Evolutionary conservation across 371 early-diverging fungal genomes (phyloP), one percentile per base, ranked within the genome.

Genomic region (Mortierella sp.): DNA sequence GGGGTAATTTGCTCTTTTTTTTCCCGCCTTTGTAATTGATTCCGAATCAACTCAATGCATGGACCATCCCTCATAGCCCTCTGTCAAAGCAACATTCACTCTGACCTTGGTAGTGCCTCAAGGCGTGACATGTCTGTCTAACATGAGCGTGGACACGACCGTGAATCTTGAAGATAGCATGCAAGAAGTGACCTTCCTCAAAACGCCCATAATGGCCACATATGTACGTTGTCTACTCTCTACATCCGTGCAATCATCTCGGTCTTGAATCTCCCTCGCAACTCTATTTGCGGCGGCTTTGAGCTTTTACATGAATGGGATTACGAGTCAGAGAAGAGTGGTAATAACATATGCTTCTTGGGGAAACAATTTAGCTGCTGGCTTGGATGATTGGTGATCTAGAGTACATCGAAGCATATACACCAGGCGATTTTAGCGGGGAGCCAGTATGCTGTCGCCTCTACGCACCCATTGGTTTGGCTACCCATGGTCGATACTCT

Each of bases 381-480:
- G 99, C 99, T 3, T 96, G 96, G 83, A 93, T 94, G 44, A 95
- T 97, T 6, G 99, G 98, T 6, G 95, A 97, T 51, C 92, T 99
- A 55, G 98, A 97, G 27, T 97, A 92, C 83, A 92, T 98, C 74
- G 98, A 98, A 88, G 90, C 90, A 7, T 75, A 86, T 35, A 94
- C 96, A 16, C 87, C 93, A 0, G 83, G 83, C 0, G 83, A 82
- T 11, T 86, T 82, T 72, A 94, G 92, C 60, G 93, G 94, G 10
- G 88, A 93, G 58, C 92, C 92, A 5, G 90, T 98, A 49, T 83
- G 73, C 1, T 91, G 95, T 60, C 90, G 97, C 35, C 94, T 98
- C 3, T 99, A 96, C 87, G 92, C 98, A 1, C 89, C 92, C 24
- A 89, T 91, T 2, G 96, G 96, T 0, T 81, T 91, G 43, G 91